Evolutionary conservation across 2,329 filamentous ascomycete genomes (phyloP).

Genomic region (Penicillium palitans): DNA sequence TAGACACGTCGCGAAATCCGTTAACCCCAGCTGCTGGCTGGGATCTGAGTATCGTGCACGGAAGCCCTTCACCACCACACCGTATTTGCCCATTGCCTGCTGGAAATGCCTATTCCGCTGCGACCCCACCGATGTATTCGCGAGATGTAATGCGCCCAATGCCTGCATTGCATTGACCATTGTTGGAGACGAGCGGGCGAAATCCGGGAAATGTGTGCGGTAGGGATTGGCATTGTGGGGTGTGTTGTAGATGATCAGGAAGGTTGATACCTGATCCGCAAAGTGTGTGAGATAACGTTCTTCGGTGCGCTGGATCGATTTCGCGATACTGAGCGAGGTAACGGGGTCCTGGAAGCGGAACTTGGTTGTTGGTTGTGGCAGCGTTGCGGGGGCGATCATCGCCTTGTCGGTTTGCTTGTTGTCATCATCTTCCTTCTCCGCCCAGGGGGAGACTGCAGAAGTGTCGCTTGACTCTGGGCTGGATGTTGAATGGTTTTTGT

Average conservation of each 20-base stretch:
- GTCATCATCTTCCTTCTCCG: slow-evolving; percentile 12
- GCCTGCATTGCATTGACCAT: slow-evolving; percentile 43
- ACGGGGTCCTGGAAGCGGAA: slow-evolving; percentile 32
- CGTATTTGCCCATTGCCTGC: slow-evolving; percentile 42
- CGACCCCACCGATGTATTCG: slow-evolving; percentile 37
- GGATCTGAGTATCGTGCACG: slow-evolving; percentile 30
- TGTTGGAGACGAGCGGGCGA: slow-evolving; percentile 36
- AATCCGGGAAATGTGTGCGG: slow-evolving; percentile 35
- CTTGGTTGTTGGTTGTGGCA: slow-evolving; percentile 19
- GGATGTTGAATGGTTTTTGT: slow-evolving; percentile 18
- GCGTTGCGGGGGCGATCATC: slow-evolving; percentile 28
- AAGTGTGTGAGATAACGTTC: slow-evolving; percentile 41
- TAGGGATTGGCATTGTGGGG: slow-evolving; percentile 41
- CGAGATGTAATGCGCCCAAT: slow-evolving; percentile 43
- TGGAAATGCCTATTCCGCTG: slow-evolving; percentile 39
- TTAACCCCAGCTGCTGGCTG: slow-evolving; percentile 26
- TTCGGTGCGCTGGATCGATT: slow-evolving; percentile 26
- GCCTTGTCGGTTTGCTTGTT: slow-evolving; percentile 18
- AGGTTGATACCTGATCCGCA: slow-evolving; percentile 35
- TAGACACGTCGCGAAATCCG: slow-evolving; percentile 39
- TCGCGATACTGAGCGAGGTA: slow-evolving; percentile 20
- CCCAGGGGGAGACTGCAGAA: slow-evolving; percentile 5
- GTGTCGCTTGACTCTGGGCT: slow-evolving; percentile 17
- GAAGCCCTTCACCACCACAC: slow-evolving; percentile 38
- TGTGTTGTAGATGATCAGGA: slow-evolving; percentile 41